Evolutionary conservation across 495 filamentous ascomycete species (phyloP), one percentile per base, ranked within the genome.

Genomic region (Aspergillus conjunctus): DNA sequence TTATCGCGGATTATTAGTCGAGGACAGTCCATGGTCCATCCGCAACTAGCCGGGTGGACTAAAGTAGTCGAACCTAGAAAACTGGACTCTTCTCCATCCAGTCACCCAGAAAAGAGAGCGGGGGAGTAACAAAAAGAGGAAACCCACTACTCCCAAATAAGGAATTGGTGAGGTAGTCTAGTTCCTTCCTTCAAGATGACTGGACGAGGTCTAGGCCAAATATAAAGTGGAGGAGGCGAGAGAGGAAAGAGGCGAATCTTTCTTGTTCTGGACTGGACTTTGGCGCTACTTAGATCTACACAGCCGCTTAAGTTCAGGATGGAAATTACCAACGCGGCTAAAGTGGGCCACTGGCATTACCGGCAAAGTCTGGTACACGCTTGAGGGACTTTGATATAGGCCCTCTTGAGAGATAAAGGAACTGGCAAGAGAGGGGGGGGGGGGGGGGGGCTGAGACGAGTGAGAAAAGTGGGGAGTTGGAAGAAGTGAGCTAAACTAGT

Each of bases 231-330:
- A 41, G 37, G 37, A 26, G 51, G 22, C 2, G 18, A 15, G 15
- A 50, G 46, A 8, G 12, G 20, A 21, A 21, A 17, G 51, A 53
- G 31, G 10, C 26, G 15, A 15, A 15, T 30, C 49, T 32, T 51
- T 32, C 30, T 15, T 31, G 30, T 30, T 51, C 49, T 51, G 49
- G 49, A 51, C 49, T 26, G 26, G 5, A 26, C 26, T 26, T 51
- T 48, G 20, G 49, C 49, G 49, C 49, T 51, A 51, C 49, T 51
- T 51, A 4, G 49, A 51, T 51, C 49, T 51, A 51, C 49, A 51
- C 49, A 51, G 26, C 49, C 49, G 49, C 49, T 32, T 32, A 9
- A 32, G 49, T 30, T 32, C 12, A 21, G 7, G 49, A 51, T 51
- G 49, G 49, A 51, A 51, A 51, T 51, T 51, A 12, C 30, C 26